phyloP scores from a whole-genome alignment of 192 early-diverging fungal genomes.

The Coemansia umbellata region DNA sequence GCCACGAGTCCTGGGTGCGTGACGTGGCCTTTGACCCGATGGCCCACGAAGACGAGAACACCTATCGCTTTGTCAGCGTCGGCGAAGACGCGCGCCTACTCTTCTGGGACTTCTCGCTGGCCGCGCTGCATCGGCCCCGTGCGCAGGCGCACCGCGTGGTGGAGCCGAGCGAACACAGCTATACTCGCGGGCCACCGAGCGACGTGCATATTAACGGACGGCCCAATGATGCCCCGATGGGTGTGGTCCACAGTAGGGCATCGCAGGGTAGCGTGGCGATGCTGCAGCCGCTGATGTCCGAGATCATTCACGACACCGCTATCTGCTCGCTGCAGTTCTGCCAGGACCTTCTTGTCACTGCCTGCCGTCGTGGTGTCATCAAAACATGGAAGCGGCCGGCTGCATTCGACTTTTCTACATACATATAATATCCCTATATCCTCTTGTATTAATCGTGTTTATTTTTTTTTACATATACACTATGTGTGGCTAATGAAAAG shows the following conservation, averaged over 20 bases:
- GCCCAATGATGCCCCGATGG: constrained; percentile 4
- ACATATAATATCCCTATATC: no score
- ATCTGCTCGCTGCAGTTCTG: constrained; percentile 61
- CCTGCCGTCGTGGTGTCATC: constrained; percentile 67
- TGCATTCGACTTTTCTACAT: constrained; percentile 12
- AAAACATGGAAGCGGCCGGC: constrained; percentile 71
- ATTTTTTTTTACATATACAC: no score
- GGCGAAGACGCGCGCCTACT: constrained; percentile 83
- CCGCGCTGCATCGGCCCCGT: constrained; percentile 72
- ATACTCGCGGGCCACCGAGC: background rate
- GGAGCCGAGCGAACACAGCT: background rate
- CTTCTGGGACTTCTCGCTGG: constrained; percentile 92
- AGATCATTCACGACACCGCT: constrained; percentile 60
- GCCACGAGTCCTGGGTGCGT: constrained; percentile 88
- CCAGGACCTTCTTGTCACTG: constrained; percentile 68
- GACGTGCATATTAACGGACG: constrained; percentile 13
- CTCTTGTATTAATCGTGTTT: no score
- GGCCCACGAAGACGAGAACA: constrained; percentile 66
- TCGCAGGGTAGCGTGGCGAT: constrained; percentile 56
- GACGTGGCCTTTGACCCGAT: constrained; percentile 80
- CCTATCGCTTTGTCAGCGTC: constrained; percentile 83
- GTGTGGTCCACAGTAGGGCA: constrained; percentile 19
- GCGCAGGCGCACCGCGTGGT: constrained; percentile 7
- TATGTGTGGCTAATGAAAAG: no score
- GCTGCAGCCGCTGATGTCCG: constrained; percentile 65